Conservation (phyloP, 345 rosid genomes). For the Melaleuca alternifolia region DNA sequence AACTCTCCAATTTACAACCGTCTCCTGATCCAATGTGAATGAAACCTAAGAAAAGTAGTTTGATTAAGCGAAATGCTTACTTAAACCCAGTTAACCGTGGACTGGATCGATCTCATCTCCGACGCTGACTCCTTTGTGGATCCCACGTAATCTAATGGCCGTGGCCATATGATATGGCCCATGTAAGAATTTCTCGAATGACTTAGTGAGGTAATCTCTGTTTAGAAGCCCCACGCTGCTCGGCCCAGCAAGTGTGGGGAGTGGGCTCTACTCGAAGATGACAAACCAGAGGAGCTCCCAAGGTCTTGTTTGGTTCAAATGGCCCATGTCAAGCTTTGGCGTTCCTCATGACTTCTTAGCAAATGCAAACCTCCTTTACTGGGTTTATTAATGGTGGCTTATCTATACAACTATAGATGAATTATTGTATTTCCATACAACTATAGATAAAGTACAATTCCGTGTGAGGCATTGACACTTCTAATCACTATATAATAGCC, state of each 20-base stretch:
- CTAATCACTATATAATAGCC: background rate
- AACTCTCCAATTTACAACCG: fast-evolving
- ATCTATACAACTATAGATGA: no score
- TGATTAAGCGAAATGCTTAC: background rate
- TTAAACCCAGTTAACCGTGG: background rate
- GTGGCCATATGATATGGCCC: background rate
- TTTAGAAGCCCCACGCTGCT: background rate
- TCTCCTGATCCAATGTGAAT: background rate
- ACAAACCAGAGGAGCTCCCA: background rate
- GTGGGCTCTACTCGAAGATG: background rate
- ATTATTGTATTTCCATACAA: no score
- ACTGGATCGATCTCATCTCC: background rate
- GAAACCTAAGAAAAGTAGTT: background rate
- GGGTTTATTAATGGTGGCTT: background rate
- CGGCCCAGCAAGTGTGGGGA: background rate
- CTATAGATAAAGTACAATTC: no score
- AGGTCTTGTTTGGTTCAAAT: background rate
- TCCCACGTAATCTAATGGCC: background rate
- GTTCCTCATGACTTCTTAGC: background rate
- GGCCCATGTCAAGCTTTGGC: background rate
- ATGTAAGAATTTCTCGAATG: background rate
- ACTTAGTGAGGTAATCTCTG: background rate
- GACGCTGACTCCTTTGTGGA: background rate
- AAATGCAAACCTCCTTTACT: background rate
- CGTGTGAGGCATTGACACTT: background rate